Percentiles rank a stretch among this genome's conserved stretches.
These are phyloP conservation scores for Colletotrichum siamense DNA, from an alignment of 2,329 filamentous ascomycete genomes.

Conservation along the genomic window DNA sequence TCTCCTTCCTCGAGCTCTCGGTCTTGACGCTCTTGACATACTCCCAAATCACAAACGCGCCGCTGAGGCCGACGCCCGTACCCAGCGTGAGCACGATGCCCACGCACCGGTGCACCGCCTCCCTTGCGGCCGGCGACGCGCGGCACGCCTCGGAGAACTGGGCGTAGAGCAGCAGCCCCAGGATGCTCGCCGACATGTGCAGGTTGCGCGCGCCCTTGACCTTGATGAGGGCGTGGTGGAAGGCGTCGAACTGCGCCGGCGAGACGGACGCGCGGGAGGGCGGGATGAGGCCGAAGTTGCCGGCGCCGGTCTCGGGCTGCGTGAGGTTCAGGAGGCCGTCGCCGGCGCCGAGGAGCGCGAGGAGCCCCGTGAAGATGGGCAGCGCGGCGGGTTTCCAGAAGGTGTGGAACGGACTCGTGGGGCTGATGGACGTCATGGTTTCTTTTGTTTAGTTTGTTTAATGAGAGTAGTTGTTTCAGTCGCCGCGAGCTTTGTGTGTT, in stretches of 20 bases:
- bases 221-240: slow-evolving; percentile 15
- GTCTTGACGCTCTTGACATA: not conserved
- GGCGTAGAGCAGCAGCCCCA: slow-evolving; percentile 4
- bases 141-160: slow-evolving; percentile 6
- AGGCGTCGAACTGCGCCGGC: slow-evolving; percentile 14
- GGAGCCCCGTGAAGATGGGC: slow-evolving; percentile 8
- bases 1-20: not conserved
- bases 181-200: slow-evolving; percentile 14
- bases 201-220: slow-evolving; percentile 18
- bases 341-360: slow-evolving; percentile 10
- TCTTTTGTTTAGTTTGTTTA: not conserved
- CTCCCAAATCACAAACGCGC: not conserved
- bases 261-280: not conserved
- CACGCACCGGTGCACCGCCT: slow-evolving; percentile 3
- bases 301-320: slow-evolving; percentile 12
- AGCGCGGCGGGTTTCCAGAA: slow-evolving; percentile 12
- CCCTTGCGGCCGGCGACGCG: not conserved
- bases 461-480: not conserved
- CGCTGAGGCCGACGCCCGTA: slow-evolving; percentile 5
- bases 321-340: slow-evolving; percentile 12
- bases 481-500: not conserved
- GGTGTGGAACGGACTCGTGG: not conserved
- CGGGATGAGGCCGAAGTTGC: slow-evolving; percentile 7
- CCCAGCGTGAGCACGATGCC: slow-evolving; percentile 12
- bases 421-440: not conserved